Evolutionary conservation across 371 early-diverging fungal genomes (phyloP).

Genomic region (Mortierella sp.): DNA sequence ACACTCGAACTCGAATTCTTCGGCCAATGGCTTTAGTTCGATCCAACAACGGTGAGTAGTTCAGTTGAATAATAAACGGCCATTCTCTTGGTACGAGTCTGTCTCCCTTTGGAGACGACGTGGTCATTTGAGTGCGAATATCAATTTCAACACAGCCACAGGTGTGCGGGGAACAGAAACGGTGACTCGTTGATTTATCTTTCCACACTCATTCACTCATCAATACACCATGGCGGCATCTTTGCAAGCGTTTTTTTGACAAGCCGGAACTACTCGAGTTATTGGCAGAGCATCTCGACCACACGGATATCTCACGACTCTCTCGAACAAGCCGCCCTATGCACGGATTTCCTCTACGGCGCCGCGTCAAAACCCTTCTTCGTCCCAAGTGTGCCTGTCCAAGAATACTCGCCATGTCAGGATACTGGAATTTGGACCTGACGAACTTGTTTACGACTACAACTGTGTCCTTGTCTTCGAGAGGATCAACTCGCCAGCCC

Average conservation of each 20-base stretch:
- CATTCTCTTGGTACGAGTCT: too few species aligned
- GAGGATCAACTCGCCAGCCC: neutral
- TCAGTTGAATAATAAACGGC: neutral
- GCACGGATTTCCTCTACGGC: neutral
- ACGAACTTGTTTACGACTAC: neutral
- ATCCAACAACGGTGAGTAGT: neutral
- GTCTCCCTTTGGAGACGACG: too few species aligned
- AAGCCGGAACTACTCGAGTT: neutral
- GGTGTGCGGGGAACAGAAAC: too few species aligned
- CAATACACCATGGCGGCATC: neutral
- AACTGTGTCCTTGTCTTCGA: neutral
- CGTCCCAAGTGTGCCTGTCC: neutral
- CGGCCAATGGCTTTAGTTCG: neutral
- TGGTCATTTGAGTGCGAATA: too few species aligned
- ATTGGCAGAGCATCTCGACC: neutral
- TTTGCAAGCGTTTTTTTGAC: neutral
- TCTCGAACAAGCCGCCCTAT: neutral
- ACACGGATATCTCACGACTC: neutral
- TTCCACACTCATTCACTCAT: too few species aligned
- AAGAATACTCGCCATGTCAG: neutral
- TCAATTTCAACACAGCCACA: too few species aligned
- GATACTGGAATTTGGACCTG: neutral
- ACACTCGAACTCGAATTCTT: neutral
- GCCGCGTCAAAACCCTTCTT: too few species aligned
- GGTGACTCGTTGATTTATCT: too few species aligned